Evolutionary conservation across 1,284 basidiomycete genomes (phyloP), one percentile per base, ranked within the genome.

Genomic region (Lentinus polychrous): DNA sequence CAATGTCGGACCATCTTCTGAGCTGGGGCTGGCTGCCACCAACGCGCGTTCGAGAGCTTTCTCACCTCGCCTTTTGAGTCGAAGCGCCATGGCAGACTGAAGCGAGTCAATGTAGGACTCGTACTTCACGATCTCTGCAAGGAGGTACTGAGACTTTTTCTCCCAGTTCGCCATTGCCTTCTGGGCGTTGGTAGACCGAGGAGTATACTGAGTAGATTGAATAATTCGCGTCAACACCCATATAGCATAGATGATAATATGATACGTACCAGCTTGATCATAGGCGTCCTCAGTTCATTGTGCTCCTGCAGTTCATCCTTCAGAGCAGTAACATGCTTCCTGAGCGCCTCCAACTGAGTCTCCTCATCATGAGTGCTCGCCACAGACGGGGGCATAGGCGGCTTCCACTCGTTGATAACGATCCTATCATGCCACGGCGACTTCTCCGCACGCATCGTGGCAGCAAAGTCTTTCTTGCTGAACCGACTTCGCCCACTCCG

Each of bases 61-160:
- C 66, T 93, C 89, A 22, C 90, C 91, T 49, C 90, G 79, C 62
- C 83, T 90, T 70, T 89, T 90, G 49, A 94, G 68, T 41, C 91
- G 80, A 35, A 93, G 74, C 6, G 71, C 69, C 78, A 94, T 94
- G 20, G 87, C 92, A 14, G 74, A 67, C 60, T 86, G 79, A 23
- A 99, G 72, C 6, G 89, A 88, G 53, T 96, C 92, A 51, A 94
- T 84, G 66, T 99, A 99, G n/a, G 86, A 88, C 46, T 92, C 84
- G 66, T 96, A 99, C 65, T 98, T 98, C 63, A 93, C 88, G 43
- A 93, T 90, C 68, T 99, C 95, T 12, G 86, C 81, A 48, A 94
- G 73, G 38, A 98, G 71, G 64, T 91, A 91, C 60, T 90, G 83
- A 7, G 87, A 91, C 63, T 91, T 94, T 59, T 84, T 85, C 64